phyloP scores from a whole-genome alignment of 1,139 yeast species.

The Suhomyces maxii region DNA sequence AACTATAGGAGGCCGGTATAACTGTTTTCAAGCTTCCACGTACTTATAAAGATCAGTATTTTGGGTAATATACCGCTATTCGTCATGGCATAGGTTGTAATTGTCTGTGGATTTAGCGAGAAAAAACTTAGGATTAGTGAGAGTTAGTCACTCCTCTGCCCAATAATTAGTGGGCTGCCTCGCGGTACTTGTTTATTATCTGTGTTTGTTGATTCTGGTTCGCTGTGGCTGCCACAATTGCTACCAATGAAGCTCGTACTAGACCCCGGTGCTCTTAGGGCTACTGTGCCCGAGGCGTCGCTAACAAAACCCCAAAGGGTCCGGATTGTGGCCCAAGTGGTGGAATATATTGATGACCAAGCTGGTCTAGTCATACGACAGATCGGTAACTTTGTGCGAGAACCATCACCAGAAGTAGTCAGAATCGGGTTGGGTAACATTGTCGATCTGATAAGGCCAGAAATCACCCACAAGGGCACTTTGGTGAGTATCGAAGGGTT shows the following conservation, averaged over 20 bases:
- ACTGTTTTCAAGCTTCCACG: too few relatives aligned
- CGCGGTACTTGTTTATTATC: too few relatives aligned
- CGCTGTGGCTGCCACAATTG: neutral
- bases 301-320: conserved; percentile 21
- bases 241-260: conserved; percentile 23
- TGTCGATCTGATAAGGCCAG: neutral
- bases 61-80: too few relatives aligned
- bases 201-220: too few relatives aligned
- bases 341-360: conserved; percentile 13
- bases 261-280: conserved; percentile 25
- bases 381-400: neutral
- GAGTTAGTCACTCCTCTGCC: too few relatives aligned
- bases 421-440: neutral
- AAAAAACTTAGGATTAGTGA: too few relatives aligned
- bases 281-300: conserved; percentile 23
- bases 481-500: conserved; percentile 17
- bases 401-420: neutral
- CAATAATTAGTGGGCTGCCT: too few relatives aligned
- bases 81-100: neutral
- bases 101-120: neutral
- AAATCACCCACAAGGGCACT: conserved; percentile 9
- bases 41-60: neutral
- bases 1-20: too few relatives aligned
- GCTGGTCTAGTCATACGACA: neutral
- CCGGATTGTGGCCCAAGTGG: conserved; percentile 34